Evolutionary conservation across 495 filamentous ascomycete species (phyloP).

Genomic region (Elasticomyces elasticus): DNA sequence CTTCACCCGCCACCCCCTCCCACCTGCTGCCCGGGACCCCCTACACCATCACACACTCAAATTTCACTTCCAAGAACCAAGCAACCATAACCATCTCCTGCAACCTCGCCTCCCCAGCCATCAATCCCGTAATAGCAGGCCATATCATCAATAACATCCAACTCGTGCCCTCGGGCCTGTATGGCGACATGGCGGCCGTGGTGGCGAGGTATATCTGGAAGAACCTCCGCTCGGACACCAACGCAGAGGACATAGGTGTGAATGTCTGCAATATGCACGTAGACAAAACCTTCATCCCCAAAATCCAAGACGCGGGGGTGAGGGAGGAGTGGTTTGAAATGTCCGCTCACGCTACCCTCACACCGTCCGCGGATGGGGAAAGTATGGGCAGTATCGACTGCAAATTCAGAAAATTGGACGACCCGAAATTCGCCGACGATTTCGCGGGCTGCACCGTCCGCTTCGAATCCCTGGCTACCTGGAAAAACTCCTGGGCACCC

Average conservation of each 20-base stretch:
- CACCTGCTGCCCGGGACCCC: no score
- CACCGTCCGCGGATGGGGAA: constrained; percentile 6
- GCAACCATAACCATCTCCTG: constrained; percentile 32
- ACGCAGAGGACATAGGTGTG: constrained; percentile 32
- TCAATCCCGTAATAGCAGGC: constrained; percentile 27
- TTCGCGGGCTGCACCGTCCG: constrained; percentile 30
- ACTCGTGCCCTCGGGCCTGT: constrained; percentile 35
- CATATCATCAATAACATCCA: constrained; percentile 32
- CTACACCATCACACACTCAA: no score
- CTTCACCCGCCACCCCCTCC: no score
- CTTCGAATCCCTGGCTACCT: constrained; percentile 29
- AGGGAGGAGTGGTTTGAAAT: constrained; percentile 35
- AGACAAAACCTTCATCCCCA: constrained; percentile 29
- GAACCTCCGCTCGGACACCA: constrained; percentile 25
- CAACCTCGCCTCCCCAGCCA: constrained; percentile 29
- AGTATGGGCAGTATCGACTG: constrained; percentile 7
- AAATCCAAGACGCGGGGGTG: constrained; percentile 24
- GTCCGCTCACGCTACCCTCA: constrained; percentile 34
- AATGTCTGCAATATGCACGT: constrained; percentile 34
- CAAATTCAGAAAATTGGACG: constrained; percentile 31
- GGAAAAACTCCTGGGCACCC: constrained; percentile 35
- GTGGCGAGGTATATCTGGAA: constrained; percentile 36
- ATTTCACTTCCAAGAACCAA: no score
- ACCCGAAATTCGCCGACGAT: constrained; percentile 26
- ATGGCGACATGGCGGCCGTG: constrained; percentile 40